Conservation (phyloP, 148 eudicot species). For the Rhododendron ovatum region DNA sequence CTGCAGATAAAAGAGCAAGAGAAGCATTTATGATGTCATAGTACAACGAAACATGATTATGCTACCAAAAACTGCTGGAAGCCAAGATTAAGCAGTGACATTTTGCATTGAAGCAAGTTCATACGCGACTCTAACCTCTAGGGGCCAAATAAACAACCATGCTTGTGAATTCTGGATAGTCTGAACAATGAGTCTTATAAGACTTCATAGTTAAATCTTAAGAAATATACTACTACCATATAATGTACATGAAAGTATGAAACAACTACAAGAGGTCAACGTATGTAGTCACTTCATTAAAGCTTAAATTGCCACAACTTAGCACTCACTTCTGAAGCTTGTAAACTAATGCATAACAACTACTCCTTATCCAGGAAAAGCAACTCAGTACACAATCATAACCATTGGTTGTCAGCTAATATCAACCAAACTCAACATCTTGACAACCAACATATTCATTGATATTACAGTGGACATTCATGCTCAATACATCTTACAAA, state of each 20-base stretch:
- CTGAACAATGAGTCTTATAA: not conserved
- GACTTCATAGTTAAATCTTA: not conserved
- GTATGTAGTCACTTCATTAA: not conserved
- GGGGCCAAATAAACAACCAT: not conserved
- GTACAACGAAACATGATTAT: not conserved
- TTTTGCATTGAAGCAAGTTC: conserved; percentile 1
- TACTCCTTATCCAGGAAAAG: not conserved
- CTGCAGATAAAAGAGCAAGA: conserved; percentile 28
- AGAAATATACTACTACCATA: not conserved
- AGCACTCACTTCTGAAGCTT: not conserved
- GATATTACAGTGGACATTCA: not conserved
- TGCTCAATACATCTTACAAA: not conserved
- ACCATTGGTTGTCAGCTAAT: not conserved
- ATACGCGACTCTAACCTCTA: not conserved
- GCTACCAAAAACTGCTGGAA: not conserved
- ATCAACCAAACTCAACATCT: not conserved
- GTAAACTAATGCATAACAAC: not conserved
- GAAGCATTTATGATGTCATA: not conserved
- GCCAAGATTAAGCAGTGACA: not conserved
- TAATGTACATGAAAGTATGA: not conserved
- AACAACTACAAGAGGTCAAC: not conserved
- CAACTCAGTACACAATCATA: not conserved
- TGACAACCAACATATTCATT: not conserved
- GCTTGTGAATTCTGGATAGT: not conserved
- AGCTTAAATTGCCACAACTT: not conserved